Evolutionary conservation across 2,329 filamentous ascomycete genomes (phyloP), one percentile per base, ranked within the genome.

Genomic region (Metarhizium robertsii): DNA sequence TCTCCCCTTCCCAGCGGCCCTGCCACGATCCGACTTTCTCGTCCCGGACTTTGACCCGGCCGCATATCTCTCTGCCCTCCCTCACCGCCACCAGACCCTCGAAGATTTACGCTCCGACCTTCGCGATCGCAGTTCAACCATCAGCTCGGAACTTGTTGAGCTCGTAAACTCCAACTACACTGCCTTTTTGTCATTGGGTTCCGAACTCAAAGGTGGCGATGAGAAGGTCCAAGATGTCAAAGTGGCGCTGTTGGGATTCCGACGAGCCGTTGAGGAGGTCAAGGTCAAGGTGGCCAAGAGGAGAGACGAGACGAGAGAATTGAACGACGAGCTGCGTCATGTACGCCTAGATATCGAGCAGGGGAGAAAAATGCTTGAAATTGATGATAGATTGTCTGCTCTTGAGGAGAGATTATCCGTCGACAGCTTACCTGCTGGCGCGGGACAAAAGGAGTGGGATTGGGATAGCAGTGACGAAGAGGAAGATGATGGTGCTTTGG

Each of bases 161-260:
- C 82, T 99, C 7, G 94, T 99, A 61, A 99, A 99, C 67, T 82
- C 87, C 53, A 95, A 99, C 71, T 97, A 99, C 69, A 87, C 90
- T 50, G 88, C 92, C 56, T 99, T 99, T 64, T 72, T 99, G 4
- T 86, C 85, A 0, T 74, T 99, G 0, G 95, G 94, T 0, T 84
- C 81, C 50, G 88, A 90, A 63, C 74, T 99, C 47, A 83, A 84
- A 54, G 92, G 92, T 2, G 95, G 95, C 7, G 92, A 95, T 65
- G 92, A 96, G 64, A 88, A 86, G 68, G 86, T 96, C 0, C 92
- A 95, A 67, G 90, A 95, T 66, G 87, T 97, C 36, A 81, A 90
- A 47, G 88, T 99, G 0, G 90, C 91, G 0, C 72, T 99, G 55
- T 70, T 97, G 58, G 90, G 90, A 0, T 96, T 99, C 65, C 79